Evolutionary conservation across 2,329 filamentous ascomycete species (phyloP).

Genomic region (Colletotrichum spaethianum): DNA sequence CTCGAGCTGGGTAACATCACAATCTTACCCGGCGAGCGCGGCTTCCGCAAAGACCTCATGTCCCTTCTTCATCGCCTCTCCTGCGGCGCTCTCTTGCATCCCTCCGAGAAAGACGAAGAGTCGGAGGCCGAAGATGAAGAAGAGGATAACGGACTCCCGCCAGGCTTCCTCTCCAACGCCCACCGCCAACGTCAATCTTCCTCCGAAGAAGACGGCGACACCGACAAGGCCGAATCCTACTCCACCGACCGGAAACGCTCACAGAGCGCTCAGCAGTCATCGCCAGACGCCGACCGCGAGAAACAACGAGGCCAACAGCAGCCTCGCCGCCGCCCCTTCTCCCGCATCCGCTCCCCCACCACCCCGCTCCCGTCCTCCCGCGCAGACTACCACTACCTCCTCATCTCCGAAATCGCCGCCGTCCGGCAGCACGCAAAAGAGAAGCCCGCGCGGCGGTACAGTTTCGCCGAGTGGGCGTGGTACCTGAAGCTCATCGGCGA

Average conservation of each 20-base stretch:
- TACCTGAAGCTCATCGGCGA: slow-evolving; percentile 84
- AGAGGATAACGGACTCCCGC: slow-evolving; percentile 51
- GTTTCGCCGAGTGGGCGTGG: slow-evolving; percentile 89
- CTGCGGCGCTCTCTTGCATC: slow-evolving; percentile 27
- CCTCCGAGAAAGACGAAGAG: background rate
- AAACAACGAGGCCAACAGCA: background rate
- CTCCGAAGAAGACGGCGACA: slow-evolving; percentile 45
- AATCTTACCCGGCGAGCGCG: slow-evolving; percentile 71
- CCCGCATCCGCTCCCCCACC: slow-evolving; percentile 55
- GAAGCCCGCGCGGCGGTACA: slow-evolving; percentile 75
- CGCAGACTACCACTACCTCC: slow-evolving; percentile 72
- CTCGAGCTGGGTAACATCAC: slow-evolving; percentile 71
- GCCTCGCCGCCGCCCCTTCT: slow-evolving; percentile 52
- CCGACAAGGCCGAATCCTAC: slow-evolving; percentile 36
- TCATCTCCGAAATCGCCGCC: slow-evolving; percentile 79
- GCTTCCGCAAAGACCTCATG: slow-evolving; percentile 62
- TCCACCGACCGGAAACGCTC: slow-evolving; percentile 10
- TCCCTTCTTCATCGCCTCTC: slow-evolving; percentile 48
- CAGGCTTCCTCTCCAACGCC: slow-evolving; percentile 58
- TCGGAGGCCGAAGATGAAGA: slow-evolving; percentile 5
- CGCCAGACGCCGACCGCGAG: background rate
- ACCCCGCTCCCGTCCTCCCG: slow-evolving; percentile 49
- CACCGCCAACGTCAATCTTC: slow-evolving; percentile 39
- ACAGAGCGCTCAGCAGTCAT: background rate
- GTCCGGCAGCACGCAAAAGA: slow-evolving; percentile 75